Conservation (phyloP, 2,329 filamentous ascomycete genomes). For the Calonectria pseudoreteaudii region DNA sequence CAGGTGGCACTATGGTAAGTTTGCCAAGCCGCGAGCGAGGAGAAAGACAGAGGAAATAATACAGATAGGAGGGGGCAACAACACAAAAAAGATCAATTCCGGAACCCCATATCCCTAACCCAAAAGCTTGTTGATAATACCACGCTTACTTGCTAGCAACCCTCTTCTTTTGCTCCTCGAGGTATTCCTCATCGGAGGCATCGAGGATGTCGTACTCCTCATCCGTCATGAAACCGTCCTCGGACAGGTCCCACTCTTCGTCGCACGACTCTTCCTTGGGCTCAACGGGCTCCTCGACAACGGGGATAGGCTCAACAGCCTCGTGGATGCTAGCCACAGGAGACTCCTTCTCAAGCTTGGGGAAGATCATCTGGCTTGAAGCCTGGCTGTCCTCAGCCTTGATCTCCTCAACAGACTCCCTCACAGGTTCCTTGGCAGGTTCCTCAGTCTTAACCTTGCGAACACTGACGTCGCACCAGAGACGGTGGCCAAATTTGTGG, state of each 20-base stretch:
- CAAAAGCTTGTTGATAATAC: conserved; percentile 27
- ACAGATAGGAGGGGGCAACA: conserved; percentile 36
- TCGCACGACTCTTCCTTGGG: conserved; percentile 58
- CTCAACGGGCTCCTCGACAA: conserved; percentile 62
- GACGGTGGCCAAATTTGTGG: conserved; percentile 86
- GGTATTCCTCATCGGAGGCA: conserved; percentile 89
- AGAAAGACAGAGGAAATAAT: conserved; percentile 41
- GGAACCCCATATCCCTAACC: conserved; percentile 36
- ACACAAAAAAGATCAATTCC: conserved; percentile 33
- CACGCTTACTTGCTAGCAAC: conserved; percentile 50
- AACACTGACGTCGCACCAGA: conserved; percentile 94
- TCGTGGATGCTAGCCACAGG: conserved; percentile 84
- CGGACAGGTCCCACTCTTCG: conserved; percentile 73
- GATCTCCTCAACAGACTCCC: conserved; percentile 43
- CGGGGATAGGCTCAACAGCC: conserved; percentile 65
- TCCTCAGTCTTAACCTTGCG: conserved; percentile 49
- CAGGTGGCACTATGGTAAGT: conserved; percentile 13
- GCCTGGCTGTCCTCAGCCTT: conserved; percentile 47
- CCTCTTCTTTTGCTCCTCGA: conserved; percentile 65
- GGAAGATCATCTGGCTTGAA: conserved; percentile 87
- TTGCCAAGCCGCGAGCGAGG: conserved; percentile 19
- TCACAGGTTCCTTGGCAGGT: conserved; percentile 31
- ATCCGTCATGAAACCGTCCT: conserved; percentile 89
- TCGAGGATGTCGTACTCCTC: conserved; percentile 98
- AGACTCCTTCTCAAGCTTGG: conserved; percentile 94